Conservation (phyloP, 371 early-diverging fungal genomes). For the Mucor piriformis region DNA sequence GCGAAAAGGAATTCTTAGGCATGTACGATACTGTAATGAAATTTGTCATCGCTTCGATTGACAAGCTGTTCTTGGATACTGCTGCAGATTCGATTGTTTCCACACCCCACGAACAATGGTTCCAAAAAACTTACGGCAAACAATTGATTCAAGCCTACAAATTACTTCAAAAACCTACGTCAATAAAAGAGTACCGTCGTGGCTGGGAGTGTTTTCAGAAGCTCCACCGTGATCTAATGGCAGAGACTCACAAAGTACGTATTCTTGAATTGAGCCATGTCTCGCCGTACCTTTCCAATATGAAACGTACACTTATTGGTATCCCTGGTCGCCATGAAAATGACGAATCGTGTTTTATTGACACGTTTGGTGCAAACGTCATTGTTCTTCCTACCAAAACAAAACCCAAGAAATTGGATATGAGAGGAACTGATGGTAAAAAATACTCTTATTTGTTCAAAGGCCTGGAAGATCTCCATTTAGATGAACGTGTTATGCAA, state of each 20-base stretch:
- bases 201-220: conserved; percentile 64
- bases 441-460: conserved; percentile 85
- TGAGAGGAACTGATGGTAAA: conserved; percentile 77
- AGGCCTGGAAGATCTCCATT: conserved; percentile 89
- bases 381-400: conserved; percentile 83
- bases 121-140: conserved; percentile 56
- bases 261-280: conserved; percentile 60
- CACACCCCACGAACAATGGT: conserved; percentile 75
- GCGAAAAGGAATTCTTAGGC: conserved; percentile 53
- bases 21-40: conserved; percentile 60
- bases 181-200: conserved; percentile 55
- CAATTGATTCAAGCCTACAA: conserved; percentile 56
- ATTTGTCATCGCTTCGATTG: conserved; percentile 60
- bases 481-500: conserved; percentile 93
- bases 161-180: conserved; percentile 52
- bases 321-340: conserved; percentile 61
- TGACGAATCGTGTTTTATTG: conserved; percentile 44
- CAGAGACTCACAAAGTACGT: conserved; percentile 63
- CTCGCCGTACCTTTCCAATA: conserved; percentile 63
- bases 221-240: conserved; percentile 55
- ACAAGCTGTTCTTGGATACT: conserved; percentile 45
- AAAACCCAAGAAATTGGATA: conserved; percentile 84
- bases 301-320: conserved; percentile 58
- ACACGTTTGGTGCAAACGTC: conserved; percentile 62
- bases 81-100: conserved; percentile 37